A percentile compares a stretch with the other conserved stretches of the same genome.
phyloP scores from a whole-genome alignment of 2,329 filamentous ascomycete species.

The Alternaria sp. region DNA sequence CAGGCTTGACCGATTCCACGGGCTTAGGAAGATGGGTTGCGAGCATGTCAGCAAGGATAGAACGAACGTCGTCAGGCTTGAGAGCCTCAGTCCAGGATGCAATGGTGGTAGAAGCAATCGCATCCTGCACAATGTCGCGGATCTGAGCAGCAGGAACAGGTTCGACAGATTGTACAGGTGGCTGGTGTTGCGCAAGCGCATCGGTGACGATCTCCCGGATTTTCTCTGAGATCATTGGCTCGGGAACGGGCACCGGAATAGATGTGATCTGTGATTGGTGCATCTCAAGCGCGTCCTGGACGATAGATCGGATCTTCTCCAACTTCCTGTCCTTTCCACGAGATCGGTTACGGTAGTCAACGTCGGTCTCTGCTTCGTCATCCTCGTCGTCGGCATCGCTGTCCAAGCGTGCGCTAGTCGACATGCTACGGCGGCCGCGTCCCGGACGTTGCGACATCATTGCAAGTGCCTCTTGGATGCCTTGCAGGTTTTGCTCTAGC shows the following conservation, averaged over 20 bases:
- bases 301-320: conserved; percentile 72
- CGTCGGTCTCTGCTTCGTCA: conserved; percentile 65
- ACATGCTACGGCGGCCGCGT: conserved; percentile 69
- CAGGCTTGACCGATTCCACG: conserved; percentile 22
- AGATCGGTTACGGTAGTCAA: conserved; percentile 72
- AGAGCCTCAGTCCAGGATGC: conserved; percentile 25
- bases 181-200: conserved; percentile 62
- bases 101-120: conserved; percentile 59
- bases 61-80: conserved; percentile 37
- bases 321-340: conserved; percentile 78
- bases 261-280: conserved; percentile 47
- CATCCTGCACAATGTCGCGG: conserved; percentile 64
- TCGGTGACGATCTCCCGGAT: conserved; percentile 67
- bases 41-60: conserved; percentile 32
- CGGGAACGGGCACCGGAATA: conserved; percentile 33
- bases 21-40: conserved; percentile 23
- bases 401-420: conserved; percentile 69
- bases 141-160: conserved; percentile 72
- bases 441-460: conserved; percentile 58
- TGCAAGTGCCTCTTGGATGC: conserved; percentile 74
- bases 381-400: conserved; percentile 97
- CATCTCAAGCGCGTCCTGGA: conserved; percentile 67
- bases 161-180: conserved; percentile 27
- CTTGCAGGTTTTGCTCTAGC: conserved; percentile 77
- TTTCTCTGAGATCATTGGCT: conserved; percentile 66